Conservation (phyloP, 2,329 filamentous ascomycete species). For the Fusarium sp. region DNA sequence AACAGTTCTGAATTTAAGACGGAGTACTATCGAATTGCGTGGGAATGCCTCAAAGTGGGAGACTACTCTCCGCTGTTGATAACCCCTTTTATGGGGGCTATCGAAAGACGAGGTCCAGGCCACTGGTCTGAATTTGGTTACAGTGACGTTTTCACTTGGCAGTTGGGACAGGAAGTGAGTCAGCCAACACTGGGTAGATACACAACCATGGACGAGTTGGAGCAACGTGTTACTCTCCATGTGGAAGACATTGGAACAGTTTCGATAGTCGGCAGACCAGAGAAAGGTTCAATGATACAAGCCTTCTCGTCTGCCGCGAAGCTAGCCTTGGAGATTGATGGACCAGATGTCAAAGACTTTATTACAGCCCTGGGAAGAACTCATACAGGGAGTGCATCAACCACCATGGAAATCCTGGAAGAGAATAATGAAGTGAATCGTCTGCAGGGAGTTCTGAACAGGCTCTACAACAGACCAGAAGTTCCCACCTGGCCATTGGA, state of each 20-base stretch:
- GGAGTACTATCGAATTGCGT: not conserved
- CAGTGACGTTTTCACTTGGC: not conserved
- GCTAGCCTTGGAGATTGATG: not conserved
- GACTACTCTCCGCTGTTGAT: not conserved
- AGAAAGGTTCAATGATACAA: not conserved
- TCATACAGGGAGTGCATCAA: not conserved
- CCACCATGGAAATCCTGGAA: not conserved
- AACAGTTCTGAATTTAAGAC: not conserved
- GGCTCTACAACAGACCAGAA: not conserved
- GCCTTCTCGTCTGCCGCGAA: not conserved
- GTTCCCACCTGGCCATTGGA: not conserved
- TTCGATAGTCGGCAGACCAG: not conserved
- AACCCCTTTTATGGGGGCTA: not conserved
- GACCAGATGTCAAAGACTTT: not conserved
- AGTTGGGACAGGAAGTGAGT: not conserved
- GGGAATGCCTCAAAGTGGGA: not conserved
- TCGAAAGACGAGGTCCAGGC: not conserved
- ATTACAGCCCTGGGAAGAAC: not conserved
- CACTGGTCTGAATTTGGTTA: not conserved
- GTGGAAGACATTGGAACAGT: not conserved
- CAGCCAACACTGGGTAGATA: not conserved
- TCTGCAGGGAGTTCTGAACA: not conserved
- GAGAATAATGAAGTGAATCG: not conserved
- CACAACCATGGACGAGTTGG: not conserved
- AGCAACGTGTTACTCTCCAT: fast-evolving